phyloP scores from a whole-genome alignment of 2,329 filamentous ascomycete species.

The Penicillium sp. region DNA sequence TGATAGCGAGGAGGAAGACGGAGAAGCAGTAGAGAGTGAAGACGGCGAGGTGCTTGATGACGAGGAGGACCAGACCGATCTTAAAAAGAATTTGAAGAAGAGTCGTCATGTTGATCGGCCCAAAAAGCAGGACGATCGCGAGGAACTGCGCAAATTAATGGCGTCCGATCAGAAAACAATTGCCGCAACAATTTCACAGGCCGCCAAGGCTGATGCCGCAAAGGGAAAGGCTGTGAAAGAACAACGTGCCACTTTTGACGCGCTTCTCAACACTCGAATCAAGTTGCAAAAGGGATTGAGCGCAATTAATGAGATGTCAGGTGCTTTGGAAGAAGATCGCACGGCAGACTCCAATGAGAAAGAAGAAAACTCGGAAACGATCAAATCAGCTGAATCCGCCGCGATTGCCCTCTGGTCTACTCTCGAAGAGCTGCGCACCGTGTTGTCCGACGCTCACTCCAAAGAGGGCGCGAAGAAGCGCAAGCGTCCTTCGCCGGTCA shows the following conservation, averaged over 20 bases:
- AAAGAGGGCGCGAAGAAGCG: constrained; percentile 40
- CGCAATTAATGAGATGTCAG: constrained; percentile 70
- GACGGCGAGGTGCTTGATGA: constrained; percentile 24
- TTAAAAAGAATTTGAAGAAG: constrained; percentile 27
- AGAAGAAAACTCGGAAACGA: constrained; percentile 38
- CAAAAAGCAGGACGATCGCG: constrained; percentile 43
- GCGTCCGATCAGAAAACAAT: constrained; percentile 65
- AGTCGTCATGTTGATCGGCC: constrained; percentile 12
- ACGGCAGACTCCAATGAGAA: constrained; percentile 1
- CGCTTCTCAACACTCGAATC: constrained; percentile 84
- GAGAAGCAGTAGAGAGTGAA: constrained; percentile 25
- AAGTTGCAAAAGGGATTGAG: constrained; percentile 88
- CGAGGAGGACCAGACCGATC: constrained; percentile 34
- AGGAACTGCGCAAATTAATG: constrained; percentile 66
- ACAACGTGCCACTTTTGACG: constrained; percentile 83
- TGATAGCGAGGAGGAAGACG: background rate
- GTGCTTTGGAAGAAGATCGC: constrained; percentile 41
- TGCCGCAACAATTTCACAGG: constrained; percentile 62
- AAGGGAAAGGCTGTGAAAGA: constrained; percentile 85
- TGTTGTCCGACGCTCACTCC: constrained; percentile 38
- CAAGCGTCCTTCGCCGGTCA: constrained; percentile 51
- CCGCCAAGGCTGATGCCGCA: constrained; percentile 71
- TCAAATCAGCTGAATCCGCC: constrained; percentile 80
- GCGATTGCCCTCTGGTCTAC: constrained; percentile 83
- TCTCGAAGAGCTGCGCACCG: constrained; percentile 46